phyloP scores from a whole-genome alignment of 2,329 filamentous ascomycete genomes.

The Paracamarosporium sp. region DNA sequence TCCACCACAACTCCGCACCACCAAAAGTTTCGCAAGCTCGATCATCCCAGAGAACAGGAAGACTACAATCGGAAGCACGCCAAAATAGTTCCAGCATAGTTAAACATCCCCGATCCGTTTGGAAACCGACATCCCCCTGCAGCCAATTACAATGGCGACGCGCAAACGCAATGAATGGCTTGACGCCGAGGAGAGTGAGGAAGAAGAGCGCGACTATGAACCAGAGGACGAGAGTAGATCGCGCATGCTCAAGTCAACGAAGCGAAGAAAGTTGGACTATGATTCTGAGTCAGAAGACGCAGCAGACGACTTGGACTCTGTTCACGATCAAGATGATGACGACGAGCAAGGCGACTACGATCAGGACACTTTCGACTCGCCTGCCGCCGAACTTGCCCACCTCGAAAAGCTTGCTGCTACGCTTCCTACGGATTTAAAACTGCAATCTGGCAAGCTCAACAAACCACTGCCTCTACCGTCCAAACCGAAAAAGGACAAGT shows the following conservation, averaged over 20 bases:
- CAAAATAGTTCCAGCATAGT: neutral
- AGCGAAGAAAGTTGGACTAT: constrained; percentile 67
- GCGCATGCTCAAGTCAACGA: constrained; percentile 59
- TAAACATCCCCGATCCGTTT: neutral
- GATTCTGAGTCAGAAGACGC: constrained; percentile 37
- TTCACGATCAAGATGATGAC: constrained; percentile 25
- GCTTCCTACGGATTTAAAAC: constrained; percentile 45
- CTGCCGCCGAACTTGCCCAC: constrained; percentile 35
- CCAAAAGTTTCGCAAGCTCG: constrained; percentile 1
- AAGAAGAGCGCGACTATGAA: constrained; percentile 62
- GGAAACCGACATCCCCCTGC: neutral
- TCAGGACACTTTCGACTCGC: constrained; percentile 23
- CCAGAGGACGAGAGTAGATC: constrained; percentile 75
- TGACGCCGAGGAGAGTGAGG: constrained; percentile 54
- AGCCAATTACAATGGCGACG: constrained; percentile 62
- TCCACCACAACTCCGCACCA: constrained; percentile 1
- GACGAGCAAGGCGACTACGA: constrained; percentile 31
- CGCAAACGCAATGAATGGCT: constrained; percentile 78
- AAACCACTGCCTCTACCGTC: constrained; percentile 41
- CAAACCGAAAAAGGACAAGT: constrained; percentile 71
- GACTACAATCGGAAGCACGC: neutral
- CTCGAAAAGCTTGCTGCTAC: constrained; percentile 37
- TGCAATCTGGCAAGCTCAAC: constrained; percentile 28
- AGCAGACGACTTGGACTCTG: constrained; percentile 32
- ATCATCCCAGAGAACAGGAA: neutral